phyloP scores from a whole-genome alignment of 2,329 filamentous ascomycete genomes.

The Zymoseptoria brevis region DNA sequence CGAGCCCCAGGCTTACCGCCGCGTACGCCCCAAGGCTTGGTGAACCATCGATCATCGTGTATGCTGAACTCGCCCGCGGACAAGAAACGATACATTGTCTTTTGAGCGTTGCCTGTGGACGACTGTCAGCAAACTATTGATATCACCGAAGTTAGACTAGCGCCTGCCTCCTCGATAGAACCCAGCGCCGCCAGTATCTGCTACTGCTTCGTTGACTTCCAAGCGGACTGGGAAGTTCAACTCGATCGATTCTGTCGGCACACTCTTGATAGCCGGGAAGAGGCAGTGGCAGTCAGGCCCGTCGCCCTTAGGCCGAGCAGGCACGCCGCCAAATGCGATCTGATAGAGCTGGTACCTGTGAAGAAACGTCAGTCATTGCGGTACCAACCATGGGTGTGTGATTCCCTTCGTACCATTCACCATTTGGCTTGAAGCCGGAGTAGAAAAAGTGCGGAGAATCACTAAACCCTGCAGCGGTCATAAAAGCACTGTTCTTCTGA shows the following conservation, averaged over 20 bases:
- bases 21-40: constrained; percentile 21
- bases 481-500: constrained; percentile 21
- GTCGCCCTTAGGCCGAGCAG: constrained; percentile 21
- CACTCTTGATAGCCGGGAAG: constrained; percentile 22
- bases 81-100: constrained; percentile 20
- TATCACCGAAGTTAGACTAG: not conserved
- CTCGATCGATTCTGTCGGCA: constrained; percentile 22
- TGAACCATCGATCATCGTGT: constrained; percentile 22
- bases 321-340: constrained; percentile 22
- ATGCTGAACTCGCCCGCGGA: constrained; percentile 21
- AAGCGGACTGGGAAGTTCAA: constrained; percentile 22
- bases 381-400: not conserved
- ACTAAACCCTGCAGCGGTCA: constrained; percentile 22
- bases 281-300: constrained; percentile 23
- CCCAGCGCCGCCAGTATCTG: constrained; percentile 20
- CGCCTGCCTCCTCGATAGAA: constrained; percentile 18
- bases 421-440: constrained; percentile 34
- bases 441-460: constrained; percentile 25
- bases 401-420: constrained; percentile 33
- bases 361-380: not conserved
- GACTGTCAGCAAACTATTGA: not conserved
- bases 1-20: constrained; percentile 21
- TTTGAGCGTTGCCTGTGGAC: constrained; percentile 14
- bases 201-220: constrained; percentile 23
- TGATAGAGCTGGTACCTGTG: constrained; percentile 38